phyloP scores from a whole-genome alignment of 495 filamentous ascomycete genomes.

The Jackrogersella minutella region DNA sequence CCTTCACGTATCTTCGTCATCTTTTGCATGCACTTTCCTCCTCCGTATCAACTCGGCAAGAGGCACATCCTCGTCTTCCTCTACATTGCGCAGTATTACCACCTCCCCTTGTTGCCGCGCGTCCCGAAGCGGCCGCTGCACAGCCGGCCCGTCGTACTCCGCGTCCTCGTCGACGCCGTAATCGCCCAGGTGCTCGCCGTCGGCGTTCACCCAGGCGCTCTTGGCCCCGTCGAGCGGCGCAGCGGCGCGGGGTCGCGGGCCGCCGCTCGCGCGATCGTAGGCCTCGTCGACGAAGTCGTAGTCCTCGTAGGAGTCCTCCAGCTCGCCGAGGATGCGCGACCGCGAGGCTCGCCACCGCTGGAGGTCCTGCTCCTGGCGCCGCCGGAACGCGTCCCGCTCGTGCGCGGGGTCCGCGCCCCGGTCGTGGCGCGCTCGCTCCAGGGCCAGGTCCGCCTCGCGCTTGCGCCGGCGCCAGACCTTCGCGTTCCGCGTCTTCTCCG shows the following conservation, averaged over 20 bases:
- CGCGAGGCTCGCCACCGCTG: slow-evolving; percentile 28
- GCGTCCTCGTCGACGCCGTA: slow-evolving; percentile 90
- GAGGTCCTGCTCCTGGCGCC: slow-evolving; percentile 40
- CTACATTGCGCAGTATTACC: not conserved
- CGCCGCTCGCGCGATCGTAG: slow-evolving; percentile 37
- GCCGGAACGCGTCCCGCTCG: slow-evolving; percentile 56
- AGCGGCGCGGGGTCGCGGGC: not conserved
- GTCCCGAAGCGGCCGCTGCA: not conserved
- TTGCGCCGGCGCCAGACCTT: slow-evolving; percentile 46
- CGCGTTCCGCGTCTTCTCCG: slow-evolving; percentile 74
- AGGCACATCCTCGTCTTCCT: slow-evolving; percentile 76
- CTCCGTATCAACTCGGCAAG: slow-evolving; percentile 70
- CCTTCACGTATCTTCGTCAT: slow-evolving; percentile 39
- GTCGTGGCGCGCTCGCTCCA: slow-evolving; percentile 57
- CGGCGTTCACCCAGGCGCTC: slow-evolving; percentile 80
- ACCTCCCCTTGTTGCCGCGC: not conserved
- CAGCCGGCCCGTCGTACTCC: slow-evolving; percentile 69
- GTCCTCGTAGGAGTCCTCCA: slow-evolving; percentile 50
- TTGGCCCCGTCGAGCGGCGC: slow-evolving; percentile 55
- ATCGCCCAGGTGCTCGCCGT: slow-evolving; percentile 85
- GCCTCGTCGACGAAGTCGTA: slow-evolving; percentile 43
- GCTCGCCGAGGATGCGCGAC: slow-evolving; percentile 48
- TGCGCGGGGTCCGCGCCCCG: slow-evolving; percentile 55
- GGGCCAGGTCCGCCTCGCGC: slow-evolving; percentile 28
- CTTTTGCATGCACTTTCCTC: slow-evolving; percentile 49